Evolutionary conservation across 352 stramenopile species (phyloP), one percentile per base, ranked within the genome.

Genomic region (Pythium aquatile): DNA sequence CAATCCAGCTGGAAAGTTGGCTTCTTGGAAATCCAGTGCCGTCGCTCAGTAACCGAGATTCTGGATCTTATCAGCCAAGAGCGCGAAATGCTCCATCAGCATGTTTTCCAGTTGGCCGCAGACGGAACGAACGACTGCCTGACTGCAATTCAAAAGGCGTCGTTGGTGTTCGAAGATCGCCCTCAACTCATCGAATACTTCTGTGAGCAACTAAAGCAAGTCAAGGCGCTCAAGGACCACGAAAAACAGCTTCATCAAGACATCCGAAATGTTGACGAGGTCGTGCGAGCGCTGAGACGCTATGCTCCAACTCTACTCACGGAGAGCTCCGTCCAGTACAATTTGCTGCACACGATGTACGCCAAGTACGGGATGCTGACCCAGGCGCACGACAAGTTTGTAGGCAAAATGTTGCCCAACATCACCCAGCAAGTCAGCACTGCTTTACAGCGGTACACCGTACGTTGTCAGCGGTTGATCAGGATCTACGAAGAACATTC

Each of bases 21-120:
- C 8, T 92, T 92, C 65, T 65, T 92, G 1, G 83, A 92, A 61
- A 80, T 92, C 56, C 81, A 90, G 37, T 92, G 83, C 35, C 79
- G 79, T 0, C 68, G 70, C 3, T 81, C 83, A 1, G 76, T 92
- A 24, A 75, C 69, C 5, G 81, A 90, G 30, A 77, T 90, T 44
- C 56, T 83, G n/a, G 79, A 92, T 4, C 54, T 82, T 3, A 86
- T 90, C 67, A 65, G 58, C 33, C 49, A 76, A 32, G 78, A 92
- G 63, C 74, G 83, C 9, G 70, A 76, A 17, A 55, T 51, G 5
- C 42, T 89, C 9, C 75, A 85, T 42, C 53, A 77, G 49, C 70
- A 63, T 0, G 56, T 92, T 14, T 70, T 73, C 39, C 47, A 70
- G 7, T 58, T 92, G 2, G 61, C 66, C 1, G 44, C 65, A 5